A percentile compares a stretch with the other conserved stretches of the same genome.
Evolutionary conservation across 169 alveolate species (phyloP).

Genomic region (Plasmodium vinckei): DNA sequence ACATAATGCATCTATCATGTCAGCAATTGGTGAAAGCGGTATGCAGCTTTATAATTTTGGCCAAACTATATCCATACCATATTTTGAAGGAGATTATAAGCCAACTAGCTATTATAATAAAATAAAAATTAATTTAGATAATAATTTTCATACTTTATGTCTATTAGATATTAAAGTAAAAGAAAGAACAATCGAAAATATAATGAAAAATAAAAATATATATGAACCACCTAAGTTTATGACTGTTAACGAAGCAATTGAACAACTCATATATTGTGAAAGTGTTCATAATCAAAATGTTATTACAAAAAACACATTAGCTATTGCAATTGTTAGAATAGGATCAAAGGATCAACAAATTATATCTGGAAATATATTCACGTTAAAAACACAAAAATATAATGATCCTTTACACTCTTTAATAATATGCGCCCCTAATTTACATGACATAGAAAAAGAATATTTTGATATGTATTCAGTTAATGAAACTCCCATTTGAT

Average conservation of each 20-base stretch:
- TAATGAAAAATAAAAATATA: slow-evolving; percentile 93
- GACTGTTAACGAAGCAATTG: slow-evolving; percentile 93
- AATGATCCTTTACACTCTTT: slow-evolving; percentile 97
- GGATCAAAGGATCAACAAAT: slow-evolving; percentile 92
- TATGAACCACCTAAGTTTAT: slow-evolving; percentile 96
- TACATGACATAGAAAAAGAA: slow-evolving; percentile 94
- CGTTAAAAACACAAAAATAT: slow-evolving; percentile 89
- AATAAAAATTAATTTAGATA: slow-evolving; percentile 90
- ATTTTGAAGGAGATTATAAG: slow-evolving; percentile 97
- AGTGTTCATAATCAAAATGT: slow-evolving; percentile 75
- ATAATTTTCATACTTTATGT: slow-evolving; percentile 96
- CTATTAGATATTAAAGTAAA: slow-evolving; percentile 97
- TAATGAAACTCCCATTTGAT: not conserved
- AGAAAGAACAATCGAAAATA: slow-evolving; percentile 96
- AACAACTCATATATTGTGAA: slow-evolving; percentile 92
- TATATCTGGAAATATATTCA: slow-evolving; percentile 88
- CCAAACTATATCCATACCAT: slow-evolving; percentile 98
- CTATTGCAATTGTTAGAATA: slow-evolving; percentile 95
- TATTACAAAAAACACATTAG: slow-evolving; percentile 84
- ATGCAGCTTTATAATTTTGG: slow-evolving; percentile 97
- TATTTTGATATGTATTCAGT: slow-evolving; percentile 77
- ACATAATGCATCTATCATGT: slow-evolving; percentile 91
- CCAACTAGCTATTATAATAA: slow-evolving; percentile 97
- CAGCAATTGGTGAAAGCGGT: slow-evolving; percentile 85
- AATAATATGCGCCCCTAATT: slow-evolving; percentile 91